Percentiles rank a stretch among this genome's conserved stretches.
Evolutionary conservation across 257 asterid genomes (phyloP).

Genomic region (Capsicum chinense): DNA sequence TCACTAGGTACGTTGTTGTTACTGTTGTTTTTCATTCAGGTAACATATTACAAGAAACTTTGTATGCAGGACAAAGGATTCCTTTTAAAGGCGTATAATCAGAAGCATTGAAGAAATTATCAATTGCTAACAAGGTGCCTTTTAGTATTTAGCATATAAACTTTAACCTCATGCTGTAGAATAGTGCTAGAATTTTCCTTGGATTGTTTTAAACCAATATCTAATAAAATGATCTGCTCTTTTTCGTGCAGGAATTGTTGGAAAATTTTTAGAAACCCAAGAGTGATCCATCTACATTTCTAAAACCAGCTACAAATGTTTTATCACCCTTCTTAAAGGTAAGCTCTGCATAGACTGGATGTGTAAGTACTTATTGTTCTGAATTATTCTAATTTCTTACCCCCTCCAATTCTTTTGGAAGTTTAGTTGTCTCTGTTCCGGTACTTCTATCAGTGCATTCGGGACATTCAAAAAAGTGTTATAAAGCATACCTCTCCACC

Average conservation of each 20-base stretch:
- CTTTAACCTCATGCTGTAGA: background rate
- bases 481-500: slow-evolving; percentile 94
- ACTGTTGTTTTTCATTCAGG: no score
- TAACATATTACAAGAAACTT: slow-evolving; percentile 3
- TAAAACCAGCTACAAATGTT: slow-evolving; percentile 91
- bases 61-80: no score
- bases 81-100: slow-evolving; percentile 51
- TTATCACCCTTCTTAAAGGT: slow-evolving; percentile 93
- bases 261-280: slow-evolving; percentile 96
- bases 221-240: slow-evolving; percentile 19
- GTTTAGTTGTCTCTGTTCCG: slow-evolving; percentile 97
- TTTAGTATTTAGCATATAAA: background rate
- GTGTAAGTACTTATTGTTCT: slow-evolving; percentile 21
- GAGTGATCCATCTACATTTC: slow-evolving; percentile 90
- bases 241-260: slow-evolving; percentile 75
- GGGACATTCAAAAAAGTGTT: slow-evolving; percentile 65
- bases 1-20: no score
- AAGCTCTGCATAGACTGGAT: slow-evolving; percentile 33
- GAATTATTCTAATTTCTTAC: slow-evolving; percentile 40
- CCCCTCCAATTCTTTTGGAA: slow-evolving; percentile 54
- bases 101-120: slow-evolving; percentile 82
- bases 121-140: slow-evolving; percentile 70
- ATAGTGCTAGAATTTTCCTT: background rate
- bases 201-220: background rate
- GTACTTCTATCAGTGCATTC: slow-evolving; percentile 87